These are phyloP conservation scores for Kalmanozyma brasiliensis DNA, from an alignment of 1,284 basidiomycete genomes.

Conservation along the genomic window DNA sequence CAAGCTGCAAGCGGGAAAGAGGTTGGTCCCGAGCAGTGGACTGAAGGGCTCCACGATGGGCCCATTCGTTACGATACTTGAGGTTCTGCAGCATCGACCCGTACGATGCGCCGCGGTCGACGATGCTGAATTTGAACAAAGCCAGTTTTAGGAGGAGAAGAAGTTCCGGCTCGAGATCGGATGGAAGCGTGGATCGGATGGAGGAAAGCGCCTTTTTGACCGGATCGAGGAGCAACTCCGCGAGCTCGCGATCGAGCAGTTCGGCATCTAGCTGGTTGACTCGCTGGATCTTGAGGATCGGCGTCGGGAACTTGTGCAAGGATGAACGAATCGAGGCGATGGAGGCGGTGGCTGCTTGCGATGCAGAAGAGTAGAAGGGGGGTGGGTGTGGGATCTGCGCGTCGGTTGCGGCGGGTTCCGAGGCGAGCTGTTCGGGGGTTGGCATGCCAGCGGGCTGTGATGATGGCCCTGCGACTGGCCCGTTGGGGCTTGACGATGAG, in stretches of 20 bases:
- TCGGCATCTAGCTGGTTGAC: constrained; percentile 94
- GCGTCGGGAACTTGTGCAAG: constrained; percentile 59
- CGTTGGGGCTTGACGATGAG: constrained; percentile 1
- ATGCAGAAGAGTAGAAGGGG: constrained; percentile 58
- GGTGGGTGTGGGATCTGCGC: constrained; percentile 36
- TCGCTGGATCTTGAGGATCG: constrained; percentile 69
- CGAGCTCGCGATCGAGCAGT: constrained; percentile 88
- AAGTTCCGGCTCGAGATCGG: constrained; percentile 83
- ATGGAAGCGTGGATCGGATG: constrained; percentile 74
- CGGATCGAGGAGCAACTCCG: constrained; percentile 84
- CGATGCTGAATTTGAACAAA: constrained; percentile 85
- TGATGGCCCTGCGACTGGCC: constrained; percentile 28
- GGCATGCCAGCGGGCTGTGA: constrained; percentile 21
- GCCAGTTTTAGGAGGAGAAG: constrained; percentile 79
- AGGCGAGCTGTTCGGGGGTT: constrained; percentile 24
- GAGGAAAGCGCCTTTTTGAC: constrained; percentile 76
- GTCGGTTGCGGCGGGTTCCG: constrained; percentile 30
- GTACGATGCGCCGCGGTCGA: constrained; percentile 84
- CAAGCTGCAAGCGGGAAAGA: constrained; percentile 50
- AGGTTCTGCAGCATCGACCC: constrained; percentile 91
- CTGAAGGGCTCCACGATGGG: constrained; percentile 48
- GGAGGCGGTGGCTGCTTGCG: constrained; percentile 39
- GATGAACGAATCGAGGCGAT: constrained; percentile 53
- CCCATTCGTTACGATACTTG: constrained; percentile 69
- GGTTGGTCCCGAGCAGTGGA: constrained; percentile 58